Percentiles rank a stretch among this genome's conserved stretches.
These are phyloP conservation scores for Nicotiana paniculata DNA, from an alignment of 257 asterid genomes.

Conservation along the genomic window DNA sequence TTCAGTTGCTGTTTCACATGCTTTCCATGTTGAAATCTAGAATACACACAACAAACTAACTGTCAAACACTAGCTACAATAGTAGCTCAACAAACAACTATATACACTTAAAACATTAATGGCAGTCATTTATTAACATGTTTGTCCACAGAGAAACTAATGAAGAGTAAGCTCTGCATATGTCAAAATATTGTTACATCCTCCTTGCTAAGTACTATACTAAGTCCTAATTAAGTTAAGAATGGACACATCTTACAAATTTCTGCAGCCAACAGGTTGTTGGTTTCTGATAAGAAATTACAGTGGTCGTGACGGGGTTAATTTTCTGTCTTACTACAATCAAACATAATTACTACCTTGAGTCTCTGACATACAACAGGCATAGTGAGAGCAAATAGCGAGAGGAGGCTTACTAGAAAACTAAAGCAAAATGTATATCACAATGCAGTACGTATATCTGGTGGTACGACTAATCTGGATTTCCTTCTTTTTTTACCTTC, in stretches of 20 bases:
- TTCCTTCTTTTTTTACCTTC: slow-evolving; percentile 76
- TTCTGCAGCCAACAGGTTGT: slow-evolving; percentile 3
- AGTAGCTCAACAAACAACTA: too few species aligned
- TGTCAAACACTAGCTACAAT: too few species aligned
- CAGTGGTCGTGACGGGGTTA: background rate
- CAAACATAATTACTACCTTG: background rate
- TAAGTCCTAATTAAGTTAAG: background rate
- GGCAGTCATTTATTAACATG: background rate
- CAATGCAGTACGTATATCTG: slow-evolving; percentile 42
- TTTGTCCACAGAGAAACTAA: background rate
- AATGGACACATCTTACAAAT: background rate
- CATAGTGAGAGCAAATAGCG: too few species aligned
- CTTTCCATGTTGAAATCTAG: too few species aligned
- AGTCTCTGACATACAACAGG: background rate
- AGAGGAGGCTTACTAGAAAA: background rate
- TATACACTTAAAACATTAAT: background rate
- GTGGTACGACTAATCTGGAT: slow-evolving; percentile 36
- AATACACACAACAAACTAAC: too few species aligned
- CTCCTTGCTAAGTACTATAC: background rate
- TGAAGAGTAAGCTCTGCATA: background rate
- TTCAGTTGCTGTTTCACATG: too few species aligned
- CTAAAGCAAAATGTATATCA: slow-evolving; percentile 1
- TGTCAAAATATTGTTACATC: background rate
- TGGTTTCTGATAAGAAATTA: background rate
- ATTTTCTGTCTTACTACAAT: background rate